These are phyloP conservation scores for Leccinum rimulosum DNA, from an alignment of 768 basidiomycete genomes.

Conservation along the genomic window DNA sequence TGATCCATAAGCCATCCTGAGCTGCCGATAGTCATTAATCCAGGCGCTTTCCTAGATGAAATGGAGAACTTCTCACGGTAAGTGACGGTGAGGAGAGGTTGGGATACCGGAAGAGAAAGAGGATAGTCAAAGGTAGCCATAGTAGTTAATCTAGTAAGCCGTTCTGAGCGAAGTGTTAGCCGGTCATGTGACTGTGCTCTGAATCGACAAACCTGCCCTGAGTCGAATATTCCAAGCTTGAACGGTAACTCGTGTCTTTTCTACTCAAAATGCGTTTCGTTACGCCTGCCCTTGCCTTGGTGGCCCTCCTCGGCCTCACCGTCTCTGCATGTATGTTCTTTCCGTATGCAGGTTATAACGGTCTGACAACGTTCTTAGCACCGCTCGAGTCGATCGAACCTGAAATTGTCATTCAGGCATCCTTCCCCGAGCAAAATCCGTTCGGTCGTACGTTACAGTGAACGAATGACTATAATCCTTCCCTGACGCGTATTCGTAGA, in stretches of 20 bases:
- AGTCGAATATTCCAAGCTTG: conserved; percentile 16
- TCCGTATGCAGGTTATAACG: background rate
- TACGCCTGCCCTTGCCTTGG: conserved; percentile 26
- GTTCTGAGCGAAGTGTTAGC: background rate
- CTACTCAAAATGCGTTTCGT: conserved; percentile 34
- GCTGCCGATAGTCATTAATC: background rate
- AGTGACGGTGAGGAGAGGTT: conserved; percentile 63
- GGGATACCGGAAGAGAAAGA: conserved; percentile 44
- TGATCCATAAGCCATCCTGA: conserved; percentile 65
- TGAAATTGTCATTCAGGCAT: conserved; percentile 51
- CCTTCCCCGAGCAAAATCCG: conserved; percentile 69
- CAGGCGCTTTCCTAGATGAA: background rate
- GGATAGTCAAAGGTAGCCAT: conserved; percentile 29
- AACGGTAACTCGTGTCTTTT: background rate
- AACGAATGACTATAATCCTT: background rate
- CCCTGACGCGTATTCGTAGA: conserved; percentile 44
- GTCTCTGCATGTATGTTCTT: conserved; percentile 29
- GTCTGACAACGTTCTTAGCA: conserved; percentile 16
- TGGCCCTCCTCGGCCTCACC: conserved; percentile 30
- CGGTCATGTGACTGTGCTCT: conserved; percentile 15
- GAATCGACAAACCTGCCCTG: conserved; percentile 25
- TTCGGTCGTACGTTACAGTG: conserved; percentile 63
- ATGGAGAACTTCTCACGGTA: conserved; percentile 45
- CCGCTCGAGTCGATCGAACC: conserved; percentile 42
- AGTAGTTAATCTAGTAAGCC: background rate